Percentiles rank a stretch among this genome's conserved stretches.
Evolutionary conservation across 2,329 filamentous ascomycete genomes (phyloP).

Genomic region (Penicillium sp.): DNA sequence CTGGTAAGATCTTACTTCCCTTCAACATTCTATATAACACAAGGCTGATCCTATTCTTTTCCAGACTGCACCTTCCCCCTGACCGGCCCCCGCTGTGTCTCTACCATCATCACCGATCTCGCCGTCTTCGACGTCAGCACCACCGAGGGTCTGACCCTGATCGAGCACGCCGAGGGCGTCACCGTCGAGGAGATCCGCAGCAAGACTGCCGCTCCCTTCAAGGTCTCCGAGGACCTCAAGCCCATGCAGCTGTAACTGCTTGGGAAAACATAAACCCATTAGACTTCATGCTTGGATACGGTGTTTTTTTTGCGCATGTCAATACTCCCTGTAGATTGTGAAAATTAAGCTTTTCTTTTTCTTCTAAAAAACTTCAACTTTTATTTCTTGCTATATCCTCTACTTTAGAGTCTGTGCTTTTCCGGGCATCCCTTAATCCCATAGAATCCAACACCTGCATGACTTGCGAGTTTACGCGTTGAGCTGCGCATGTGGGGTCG

Average conservation of each 20-base stretch:
- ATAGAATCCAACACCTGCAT: background rate
- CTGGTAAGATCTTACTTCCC: slow-evolving; percentile 24
- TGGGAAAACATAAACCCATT: slow-evolving; percentile 17
- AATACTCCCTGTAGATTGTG: slow-evolving; percentile 18
- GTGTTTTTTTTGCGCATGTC: slow-evolving; percentile 21
- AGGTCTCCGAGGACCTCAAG: slow-evolving; percentile 65
- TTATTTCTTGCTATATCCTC: background rate
- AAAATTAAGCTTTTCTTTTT: slow-evolving; percentile 16
- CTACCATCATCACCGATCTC: slow-evolving; percentile 76
- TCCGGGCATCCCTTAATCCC: too few species aligned
- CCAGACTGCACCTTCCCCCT: slow-evolving; percentile 66
- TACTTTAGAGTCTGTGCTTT: too few species aligned
- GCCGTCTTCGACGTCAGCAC: slow-evolving; percentile 77
- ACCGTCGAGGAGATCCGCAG: slow-evolving; percentile 70
- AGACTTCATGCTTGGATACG: slow-evolving; percentile 19
- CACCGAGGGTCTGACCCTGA: slow-evolving; percentile 59
- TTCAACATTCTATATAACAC: background rate
- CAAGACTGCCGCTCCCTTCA: slow-evolving; percentile 74
- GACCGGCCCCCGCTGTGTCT: slow-evolving; percentile 69
- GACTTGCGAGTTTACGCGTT: background rate
- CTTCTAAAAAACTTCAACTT: background rate
- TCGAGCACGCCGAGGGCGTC: slow-evolving; percentile 73
- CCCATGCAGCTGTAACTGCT: slow-evolving; percentile 48
- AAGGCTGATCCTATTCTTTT: background rate
- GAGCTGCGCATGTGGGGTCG: slow-evolving; percentile 19